phyloP scores from a whole-genome alignment of 495 filamentous ascomycete genomes.

The Aspergillus funiculosus region DNA sequence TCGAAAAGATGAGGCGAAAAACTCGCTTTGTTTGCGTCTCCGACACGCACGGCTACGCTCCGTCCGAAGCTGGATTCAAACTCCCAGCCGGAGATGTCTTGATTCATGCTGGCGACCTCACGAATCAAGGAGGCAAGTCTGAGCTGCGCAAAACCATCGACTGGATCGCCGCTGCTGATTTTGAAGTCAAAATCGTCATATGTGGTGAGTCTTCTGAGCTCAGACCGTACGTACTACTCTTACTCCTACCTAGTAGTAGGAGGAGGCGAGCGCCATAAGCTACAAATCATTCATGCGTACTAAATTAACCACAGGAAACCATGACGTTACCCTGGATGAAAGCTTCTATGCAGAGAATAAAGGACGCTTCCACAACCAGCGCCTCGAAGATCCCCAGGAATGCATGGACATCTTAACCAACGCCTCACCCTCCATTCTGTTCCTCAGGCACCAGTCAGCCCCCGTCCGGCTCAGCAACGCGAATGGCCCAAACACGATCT shows the following conservation, averaged over 20 bases:
- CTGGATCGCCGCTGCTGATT: constrained; percentile 53
- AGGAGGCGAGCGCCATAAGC: no score
- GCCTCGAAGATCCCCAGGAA: constrained; percentile 48
- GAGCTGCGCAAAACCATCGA: constrained; percentile 50
- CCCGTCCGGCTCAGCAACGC: constrained; percentile 51
- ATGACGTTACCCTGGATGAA: constrained; percentile 68
- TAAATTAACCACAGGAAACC: constrained; percentile 53
- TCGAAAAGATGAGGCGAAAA: constrained; percentile 37
- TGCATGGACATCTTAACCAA: constrained; percentile 51
- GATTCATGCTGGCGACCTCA: constrained; percentile 57
- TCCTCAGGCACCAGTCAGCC: constrained; percentile 58
- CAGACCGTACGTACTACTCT: no score
- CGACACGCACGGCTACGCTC: constrained; percentile 54
- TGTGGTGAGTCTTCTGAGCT: constrained; percentile 46
- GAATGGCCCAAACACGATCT: constrained; percentile 56
- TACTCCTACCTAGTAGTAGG: no score
- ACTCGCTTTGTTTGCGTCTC: constrained; percentile 57
- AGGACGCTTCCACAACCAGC: constrained; percentile 52
- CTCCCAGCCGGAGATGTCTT: constrained; percentile 55
- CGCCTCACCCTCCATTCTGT: constrained; percentile 52
- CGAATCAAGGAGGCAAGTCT: constrained; percentile 49
- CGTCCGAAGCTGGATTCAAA: constrained; percentile 46
- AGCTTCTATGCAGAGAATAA: constrained; percentile 56
- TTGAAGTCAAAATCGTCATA: constrained; percentile 53
- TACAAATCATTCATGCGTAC: no score